Evolutionary conservation across 1,284 basidiomycete genomes (phyloP), one percentile per base, ranked within the genome.

Genomic region (Agaricales sp.): DNA sequence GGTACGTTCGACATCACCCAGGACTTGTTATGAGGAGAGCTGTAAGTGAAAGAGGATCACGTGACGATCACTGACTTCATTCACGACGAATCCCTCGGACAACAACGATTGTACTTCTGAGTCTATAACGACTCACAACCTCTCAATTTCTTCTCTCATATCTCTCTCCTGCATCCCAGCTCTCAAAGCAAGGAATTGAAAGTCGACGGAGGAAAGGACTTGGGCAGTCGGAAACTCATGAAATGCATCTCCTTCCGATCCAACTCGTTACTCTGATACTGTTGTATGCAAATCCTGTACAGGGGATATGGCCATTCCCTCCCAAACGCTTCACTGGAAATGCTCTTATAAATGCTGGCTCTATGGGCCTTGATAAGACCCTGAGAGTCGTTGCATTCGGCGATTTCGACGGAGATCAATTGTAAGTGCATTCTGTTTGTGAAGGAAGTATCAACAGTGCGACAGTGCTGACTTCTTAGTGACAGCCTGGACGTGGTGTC

Each of bases 391-490:
- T 90, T 45, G 94, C 93, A 1, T 87, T 93, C 59, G 95, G 92
- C 23, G 95, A 99, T 67, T 94, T 92, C 64, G 84, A 97, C 62
- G 93, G 89, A 3, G 93, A 98, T 64, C 92, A 96, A 62, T 89
- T 89, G 91, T 95, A 62, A 63, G 87, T 70, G 19, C 12, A 21
- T 43, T 43, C 20, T 37, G 49, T 38, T 25, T 41, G 25, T 22
- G 39, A 41, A 22, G 47, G 47, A 16, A 44, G 50, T 25, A 19
- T 52, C 49, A 43, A 46, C 26, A 45, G 47, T 44, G 35, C 52
- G 50, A 51, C 18, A 26, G 20, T 35, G 16, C 45, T 50, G 23
- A 22, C 57, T 8, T 35, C 30, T 8, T 35, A n/a, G 30, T 8
- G 8, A n/a, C 57, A 93, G 91, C 60, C 64, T 92, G 52, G 95